These are phyloP conservation scores for Chlorociboria aeruginascens DNA, from an alignment of 495 filamentous ascomycete genomes.

Conservation along the genomic window DNA sequence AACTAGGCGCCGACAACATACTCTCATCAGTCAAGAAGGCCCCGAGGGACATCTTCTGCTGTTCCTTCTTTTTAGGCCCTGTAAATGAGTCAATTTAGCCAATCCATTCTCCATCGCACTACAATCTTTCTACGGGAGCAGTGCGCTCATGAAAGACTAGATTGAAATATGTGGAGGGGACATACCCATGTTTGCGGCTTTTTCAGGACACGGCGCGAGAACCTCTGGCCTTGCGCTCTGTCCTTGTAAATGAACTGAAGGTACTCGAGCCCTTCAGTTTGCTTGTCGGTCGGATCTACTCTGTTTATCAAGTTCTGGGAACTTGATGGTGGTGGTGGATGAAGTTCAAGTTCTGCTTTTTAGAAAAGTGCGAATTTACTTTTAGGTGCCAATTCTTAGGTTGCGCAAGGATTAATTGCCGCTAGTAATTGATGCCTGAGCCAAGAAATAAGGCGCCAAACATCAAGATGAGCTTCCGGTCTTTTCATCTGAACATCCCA, in stretches of 20 bases:
- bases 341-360: background rate
- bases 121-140: background rate
- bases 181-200: constrained; percentile 82
- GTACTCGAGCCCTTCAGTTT: constrained; percentile 7
- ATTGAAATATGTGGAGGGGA: constrained; percentile 7
- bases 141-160: background rate
- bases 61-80: constrained; percentile 85
- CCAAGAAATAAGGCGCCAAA: background rate
- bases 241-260: constrained; percentile 8
- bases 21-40: constrained; percentile 81
- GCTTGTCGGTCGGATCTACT: background rate
- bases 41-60: constrained; percentile 81
- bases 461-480: background rate
- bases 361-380: constrained; percentile 1
- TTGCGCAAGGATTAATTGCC: background rate
- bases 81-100: constrained; percentile 27
- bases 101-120: constrained; percentile 1
- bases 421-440: background rate
- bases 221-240: constrained; percentile 14
- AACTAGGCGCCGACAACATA: constrained; percentile 28
- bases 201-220: constrained; percentile 18
- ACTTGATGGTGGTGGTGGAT: constrained; percentile 1
- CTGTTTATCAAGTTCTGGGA: background rate
- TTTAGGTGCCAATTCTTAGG: background rate
- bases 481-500: background rate